Percentiles rank a stretch among this genome's conserved stretches.
These are phyloP conservation scores for Tremellales sp. DNA, from an alignment of 1,284 basidiomycete species.

Conservation along the genomic window DNA sequence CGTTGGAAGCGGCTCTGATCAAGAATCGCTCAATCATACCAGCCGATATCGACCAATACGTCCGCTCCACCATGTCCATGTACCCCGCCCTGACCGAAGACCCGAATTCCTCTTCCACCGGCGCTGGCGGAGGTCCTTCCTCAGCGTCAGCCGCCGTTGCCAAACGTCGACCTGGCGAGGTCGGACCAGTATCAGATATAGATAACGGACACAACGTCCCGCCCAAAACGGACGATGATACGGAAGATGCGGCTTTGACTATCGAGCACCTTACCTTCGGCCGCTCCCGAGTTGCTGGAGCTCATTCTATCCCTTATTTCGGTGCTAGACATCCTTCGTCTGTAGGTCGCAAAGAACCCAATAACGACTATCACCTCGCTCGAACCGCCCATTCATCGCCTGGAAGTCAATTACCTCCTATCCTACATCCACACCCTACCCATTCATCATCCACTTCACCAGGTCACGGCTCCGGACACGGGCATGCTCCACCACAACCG, in stretches of 20 bases:
- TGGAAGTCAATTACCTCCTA: too few relatives aligned
- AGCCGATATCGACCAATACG: slow-evolving; percentile 42
- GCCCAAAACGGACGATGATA: slow-evolving; percentile 37
- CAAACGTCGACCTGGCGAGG: not conserved
- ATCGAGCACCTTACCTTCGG: slow-evolving; percentile 49
- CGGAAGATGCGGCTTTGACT: slow-evolving; percentile 48
- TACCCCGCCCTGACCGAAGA: not conserved
- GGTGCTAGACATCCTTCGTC: slow-evolving; percentile 23
- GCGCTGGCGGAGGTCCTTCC: not conserved
- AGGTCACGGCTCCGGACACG: not conserved
- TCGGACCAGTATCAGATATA: slow-evolving; percentile 3
- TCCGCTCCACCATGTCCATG: slow-evolving; percentile 7
- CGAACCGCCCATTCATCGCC: not conserved
- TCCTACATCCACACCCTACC: not conserved
- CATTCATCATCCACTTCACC: not conserved
- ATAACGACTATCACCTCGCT: slow-evolving; percentile 40
- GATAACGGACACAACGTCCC: not conserved
- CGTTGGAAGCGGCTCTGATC: slow-evolving; percentile 44
- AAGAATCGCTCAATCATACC: slow-evolving; percentile 39
- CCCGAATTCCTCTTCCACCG: not conserved
- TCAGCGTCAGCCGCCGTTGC: too few relatives aligned
- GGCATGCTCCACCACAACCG: not conserved
- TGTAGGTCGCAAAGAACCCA: slow-evolving; percentile 26
- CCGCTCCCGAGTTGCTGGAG: slow-evolving; percentile 37
- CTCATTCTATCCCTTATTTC: slow-evolving; percentile 39